Conservation (phyloP, 371 early-diverging fungal species). For the Apophysomyces ossiformis region DNA sequence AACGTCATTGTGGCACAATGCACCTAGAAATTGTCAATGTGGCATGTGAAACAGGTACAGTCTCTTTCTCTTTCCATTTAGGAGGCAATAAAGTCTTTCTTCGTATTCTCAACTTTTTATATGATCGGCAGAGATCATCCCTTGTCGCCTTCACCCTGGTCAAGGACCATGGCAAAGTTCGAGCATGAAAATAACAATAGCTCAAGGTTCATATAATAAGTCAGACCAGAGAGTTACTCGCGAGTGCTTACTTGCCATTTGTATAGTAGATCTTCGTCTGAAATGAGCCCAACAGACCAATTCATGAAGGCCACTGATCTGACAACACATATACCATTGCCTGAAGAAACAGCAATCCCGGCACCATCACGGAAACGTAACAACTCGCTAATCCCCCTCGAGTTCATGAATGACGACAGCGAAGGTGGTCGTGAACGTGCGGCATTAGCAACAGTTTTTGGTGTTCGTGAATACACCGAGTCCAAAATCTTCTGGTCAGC, state of each 20-base stretch:
- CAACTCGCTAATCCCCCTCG: conserved; percentile 33
- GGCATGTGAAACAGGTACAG: conserved; percentile 11
- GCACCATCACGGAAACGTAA: conserved; percentile 35
- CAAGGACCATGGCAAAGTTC: conserved; percentile 3
- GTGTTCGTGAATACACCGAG: conserved; percentile 50
- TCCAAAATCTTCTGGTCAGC: conserved; percentile 50
- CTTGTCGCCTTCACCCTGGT: conserved; percentile 4
- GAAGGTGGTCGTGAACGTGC: conserved; percentile 48
- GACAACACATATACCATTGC: conserved; percentile 28
- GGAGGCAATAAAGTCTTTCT: background rate
- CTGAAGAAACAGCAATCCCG: conserved; percentile 34
- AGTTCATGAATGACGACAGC: conserved; percentile 29
- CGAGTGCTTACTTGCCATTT: background rate
- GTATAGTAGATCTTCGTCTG: background rate
- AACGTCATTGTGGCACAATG: conserved; percentile 8
- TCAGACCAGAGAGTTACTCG: background rate
- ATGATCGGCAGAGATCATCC: conserved; percentile 10
- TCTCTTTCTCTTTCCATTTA: conserved; percentile 7
- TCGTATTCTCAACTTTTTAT: background rate
- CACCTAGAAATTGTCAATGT: conserved; percentile 9
- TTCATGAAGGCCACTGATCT: conserved; percentile 17
- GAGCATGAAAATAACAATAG: conserved; percentile 1
- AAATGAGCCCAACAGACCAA: conserved; percentile 12
- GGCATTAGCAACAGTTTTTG: conserved; percentile 54
- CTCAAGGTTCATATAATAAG: background rate